Conservation (phyloP, 306 rosid species). For the Trifolium subterraneum region DNA sequence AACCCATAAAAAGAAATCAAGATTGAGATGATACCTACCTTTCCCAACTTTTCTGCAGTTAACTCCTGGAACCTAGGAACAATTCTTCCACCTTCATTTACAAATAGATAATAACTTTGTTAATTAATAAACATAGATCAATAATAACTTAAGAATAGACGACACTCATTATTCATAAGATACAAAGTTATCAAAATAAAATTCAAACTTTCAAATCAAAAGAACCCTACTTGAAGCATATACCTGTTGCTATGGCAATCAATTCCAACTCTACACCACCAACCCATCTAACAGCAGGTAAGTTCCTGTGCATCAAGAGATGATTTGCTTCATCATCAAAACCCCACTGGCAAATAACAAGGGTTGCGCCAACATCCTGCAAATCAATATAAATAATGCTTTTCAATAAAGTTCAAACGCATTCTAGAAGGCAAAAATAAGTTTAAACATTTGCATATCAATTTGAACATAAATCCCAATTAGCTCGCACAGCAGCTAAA, state of each 20-base stretch:
- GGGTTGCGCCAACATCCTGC: conserved; percentile 94
- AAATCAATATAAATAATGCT: conserved; percentile 35
- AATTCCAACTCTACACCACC: conserved; percentile 99
- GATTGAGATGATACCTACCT: conserved; percentile 72
- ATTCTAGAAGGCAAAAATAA: not conserved
- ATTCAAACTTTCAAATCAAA: conserved; percentile 15
- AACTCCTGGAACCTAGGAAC: conserved; percentile 98
- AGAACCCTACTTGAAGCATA: conserved; percentile 42
- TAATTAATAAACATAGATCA: conserved; percentile 9
- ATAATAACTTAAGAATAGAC: not conserved
- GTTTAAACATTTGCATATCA: not conserved
- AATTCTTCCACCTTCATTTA: conserved; percentile 88
- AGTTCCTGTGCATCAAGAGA: conserved; percentile 90
- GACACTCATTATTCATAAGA: not conserved
- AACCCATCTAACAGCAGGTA: conserved; percentile 99
- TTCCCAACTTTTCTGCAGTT: conserved; percentile 89
- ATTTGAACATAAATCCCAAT: conserved; percentile 3
- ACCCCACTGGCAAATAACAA: conserved; percentile 99
- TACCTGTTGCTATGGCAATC: conserved; percentile 98
- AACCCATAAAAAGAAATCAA: conserved; percentile 17
- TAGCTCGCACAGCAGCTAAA: not conserved
- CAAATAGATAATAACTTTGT: conserved; percentile 30
- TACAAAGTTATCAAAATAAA: not conserved
- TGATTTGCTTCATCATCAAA: conserved; percentile 99
- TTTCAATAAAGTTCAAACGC: conserved; percentile 16